Percentiles rank a stretch among this genome's conserved stretches.
These are phyloP conservation scores for Seiridium unicorne DNA, from an alignment of 2,329 filamentous ascomycete species.

Conservation along the genomic window DNA sequence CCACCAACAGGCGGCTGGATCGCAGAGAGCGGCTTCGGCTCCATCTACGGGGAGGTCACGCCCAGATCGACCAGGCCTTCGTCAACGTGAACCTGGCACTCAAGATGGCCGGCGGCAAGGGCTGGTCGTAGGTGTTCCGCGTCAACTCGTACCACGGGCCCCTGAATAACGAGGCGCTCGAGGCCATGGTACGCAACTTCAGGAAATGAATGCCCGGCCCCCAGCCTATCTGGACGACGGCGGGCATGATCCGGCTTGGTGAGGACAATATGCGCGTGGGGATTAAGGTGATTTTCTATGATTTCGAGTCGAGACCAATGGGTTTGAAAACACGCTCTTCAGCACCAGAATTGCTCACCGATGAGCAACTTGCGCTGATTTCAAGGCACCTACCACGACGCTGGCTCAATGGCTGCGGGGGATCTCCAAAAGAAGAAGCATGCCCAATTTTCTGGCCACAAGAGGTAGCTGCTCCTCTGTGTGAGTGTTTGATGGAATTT, in stretches of 20 bases:
- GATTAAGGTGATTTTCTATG: slow-evolving; percentile 50
- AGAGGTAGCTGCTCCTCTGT: too few species aligned
- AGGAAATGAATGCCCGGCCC: slow-evolving; percentile 50
- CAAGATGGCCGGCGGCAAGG: slow-evolving; percentile 50
- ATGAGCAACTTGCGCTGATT: background rate
- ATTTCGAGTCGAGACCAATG: too few species aligned
- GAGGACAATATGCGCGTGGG: slow-evolving; percentile 53
- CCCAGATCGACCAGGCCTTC: slow-evolving; percentile 52
- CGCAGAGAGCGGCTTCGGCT: slow-evolving; percentile 20
- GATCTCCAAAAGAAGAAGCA: too few species aligned
- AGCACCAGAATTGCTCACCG: too few species aligned
- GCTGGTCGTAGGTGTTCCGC: slow-evolving; percentile 53
- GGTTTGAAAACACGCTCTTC: too few species aligned
- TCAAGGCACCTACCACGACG: too few species aligned
- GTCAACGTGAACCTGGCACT: slow-evolving; percentile 52
- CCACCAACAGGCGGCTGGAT: slow-evolving; percentile 29
- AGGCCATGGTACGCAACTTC: slow-evolving; percentile 43
- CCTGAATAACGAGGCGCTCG: slow-evolving; percentile 36
- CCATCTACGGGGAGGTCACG: slow-evolving; percentile 34
- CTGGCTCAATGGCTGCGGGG: too few species aligned
- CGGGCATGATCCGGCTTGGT: slow-evolving; percentile 47
- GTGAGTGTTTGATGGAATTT: too few species aligned
- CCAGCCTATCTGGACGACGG: slow-evolving; percentile 50
- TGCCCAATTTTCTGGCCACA: too few species aligned
- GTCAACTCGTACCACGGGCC: slow-evolving; percentile 44